Percentiles rank a stretch among this genome's conserved stretches.
phyloP scores from a whole-genome alignment of 2,329 filamentous ascomycete species.

The Colletotrichum sp. region DNA sequence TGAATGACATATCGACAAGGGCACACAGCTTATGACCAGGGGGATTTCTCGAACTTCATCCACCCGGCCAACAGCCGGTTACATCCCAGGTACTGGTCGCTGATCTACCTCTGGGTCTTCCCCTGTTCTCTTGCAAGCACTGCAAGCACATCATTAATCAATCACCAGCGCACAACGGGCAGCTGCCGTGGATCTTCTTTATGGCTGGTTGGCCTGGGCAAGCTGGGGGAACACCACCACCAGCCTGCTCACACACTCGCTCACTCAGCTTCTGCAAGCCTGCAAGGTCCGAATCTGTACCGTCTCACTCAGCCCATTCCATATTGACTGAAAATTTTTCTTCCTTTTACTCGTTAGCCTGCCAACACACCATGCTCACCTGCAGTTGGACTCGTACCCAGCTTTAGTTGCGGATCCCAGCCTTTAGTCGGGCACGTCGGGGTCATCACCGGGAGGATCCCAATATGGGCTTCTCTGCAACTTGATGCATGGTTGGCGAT shows the following conservation, averaged over 20 bases:
- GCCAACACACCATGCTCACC: conserved; percentile 4
- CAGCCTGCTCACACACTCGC: background rate
- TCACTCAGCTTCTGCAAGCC: conserved; percentile 10
- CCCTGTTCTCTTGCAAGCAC: background rate
- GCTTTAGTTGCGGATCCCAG: conserved; percentile 1
- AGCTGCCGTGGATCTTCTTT: background rate
- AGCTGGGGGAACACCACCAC: background rate
- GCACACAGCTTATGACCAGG: background rate
- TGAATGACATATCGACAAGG: background rate
- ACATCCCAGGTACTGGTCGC: background rate
- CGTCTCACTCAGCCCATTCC: conserved; percentile 15
- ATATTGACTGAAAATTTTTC: background rate
- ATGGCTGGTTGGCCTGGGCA: background rate
- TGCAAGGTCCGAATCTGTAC: conserved; percentile 6
- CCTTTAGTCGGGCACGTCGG: background rate
- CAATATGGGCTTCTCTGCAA: background rate
- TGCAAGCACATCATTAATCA: conserved; percentile 15
- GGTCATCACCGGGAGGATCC: background rate
- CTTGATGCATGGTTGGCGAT: background rate
- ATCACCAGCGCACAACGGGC: background rate
- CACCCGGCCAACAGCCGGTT: background rate
- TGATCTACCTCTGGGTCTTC: background rate
- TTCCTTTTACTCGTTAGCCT: conserved; percentile 7
- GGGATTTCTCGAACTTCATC: background rate
- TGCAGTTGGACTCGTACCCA: conserved; percentile 2